These are phyloP conservation scores for Colletotrichum viniferum DNA, from an alignment of 2,329 filamentous ascomycete species.

Conservation along the genomic window DNA sequence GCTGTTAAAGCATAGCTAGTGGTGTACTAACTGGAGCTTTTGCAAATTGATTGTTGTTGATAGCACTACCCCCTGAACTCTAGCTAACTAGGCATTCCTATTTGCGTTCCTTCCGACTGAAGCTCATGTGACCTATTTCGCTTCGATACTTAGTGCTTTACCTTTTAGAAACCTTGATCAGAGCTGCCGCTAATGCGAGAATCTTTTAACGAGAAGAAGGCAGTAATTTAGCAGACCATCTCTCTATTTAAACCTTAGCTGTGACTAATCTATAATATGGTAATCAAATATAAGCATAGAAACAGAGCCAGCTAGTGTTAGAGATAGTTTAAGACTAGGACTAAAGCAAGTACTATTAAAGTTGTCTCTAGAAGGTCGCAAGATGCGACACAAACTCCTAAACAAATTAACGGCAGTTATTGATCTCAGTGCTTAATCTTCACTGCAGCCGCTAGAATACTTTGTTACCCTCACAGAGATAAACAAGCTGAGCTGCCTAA, in stretches of 20 bases:
- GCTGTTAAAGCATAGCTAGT: not conserved
- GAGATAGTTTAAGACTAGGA: not conserved
- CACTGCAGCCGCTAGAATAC: not conserved
- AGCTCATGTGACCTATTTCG: not conserved
- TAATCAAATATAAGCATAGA: not conserved
- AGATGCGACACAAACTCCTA: not conserved
- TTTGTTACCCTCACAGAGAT: not conserved
- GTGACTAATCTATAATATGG: not conserved
- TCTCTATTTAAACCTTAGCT: not conserved
- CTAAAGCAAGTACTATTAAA: accelerated
- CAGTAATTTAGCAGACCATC: not conserved
- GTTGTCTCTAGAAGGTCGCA: not conserved
- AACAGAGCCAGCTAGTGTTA: not conserved
- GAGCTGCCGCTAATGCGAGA: not conserved
- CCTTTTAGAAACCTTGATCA: not conserved
- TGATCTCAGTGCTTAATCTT: not conserved
- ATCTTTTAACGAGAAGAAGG: not conserved
- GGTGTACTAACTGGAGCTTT: not conserved
- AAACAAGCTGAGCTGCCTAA: not conserved
- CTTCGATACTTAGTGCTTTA: not conserved
- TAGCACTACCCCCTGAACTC: not conserved
- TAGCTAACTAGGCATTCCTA: not conserved
- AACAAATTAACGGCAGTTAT: not conserved
- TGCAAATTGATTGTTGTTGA: not conserved
- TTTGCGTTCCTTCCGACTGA: not conserved